phyloP scores from a whole-genome alignment of 2,329 filamentous ascomycete species.

The Colletotrichum gloeosporioides region DNA sequence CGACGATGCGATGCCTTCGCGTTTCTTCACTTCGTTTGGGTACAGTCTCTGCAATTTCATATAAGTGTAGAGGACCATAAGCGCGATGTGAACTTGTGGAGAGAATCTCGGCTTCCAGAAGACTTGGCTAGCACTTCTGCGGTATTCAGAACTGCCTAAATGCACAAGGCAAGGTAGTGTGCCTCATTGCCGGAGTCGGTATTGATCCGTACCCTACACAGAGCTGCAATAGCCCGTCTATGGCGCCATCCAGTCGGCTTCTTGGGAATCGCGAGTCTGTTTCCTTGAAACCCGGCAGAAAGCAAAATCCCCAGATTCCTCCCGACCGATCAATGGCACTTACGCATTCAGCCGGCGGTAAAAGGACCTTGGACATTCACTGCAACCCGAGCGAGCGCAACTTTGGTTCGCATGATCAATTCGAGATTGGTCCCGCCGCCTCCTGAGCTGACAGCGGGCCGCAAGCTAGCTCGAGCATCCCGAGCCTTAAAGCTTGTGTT shows the following conservation, averaged over 20 bases:
- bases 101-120: not conserved
- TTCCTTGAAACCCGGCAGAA: not conserved
- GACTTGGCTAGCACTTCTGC: not conserved
- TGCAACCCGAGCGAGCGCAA: not conserved
- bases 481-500: not conserved
- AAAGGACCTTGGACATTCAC: not conserved
- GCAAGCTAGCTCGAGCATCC: not conserved
- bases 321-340: not conserved
- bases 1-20: not conserved
- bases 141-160: not conserved
- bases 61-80: not conserved
- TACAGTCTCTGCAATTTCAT: not conserved
- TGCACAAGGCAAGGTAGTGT: not conserved
- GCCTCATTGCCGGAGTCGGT: not conserved
- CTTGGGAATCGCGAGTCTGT: not conserved
- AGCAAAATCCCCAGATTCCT: not conserved
- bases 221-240: not conserved
- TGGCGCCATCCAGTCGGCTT: not conserved
- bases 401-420: not conserved
- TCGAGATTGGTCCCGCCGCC: not conserved
- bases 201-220: not conserved
- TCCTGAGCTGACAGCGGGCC: not conserved
- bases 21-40: accelerated
- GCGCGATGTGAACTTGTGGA: not conserved
- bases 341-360: not conserved